Base-by-base conservation (phyloP, 768 basidiomycete species). In the Termitomyces sp. region DNA sequence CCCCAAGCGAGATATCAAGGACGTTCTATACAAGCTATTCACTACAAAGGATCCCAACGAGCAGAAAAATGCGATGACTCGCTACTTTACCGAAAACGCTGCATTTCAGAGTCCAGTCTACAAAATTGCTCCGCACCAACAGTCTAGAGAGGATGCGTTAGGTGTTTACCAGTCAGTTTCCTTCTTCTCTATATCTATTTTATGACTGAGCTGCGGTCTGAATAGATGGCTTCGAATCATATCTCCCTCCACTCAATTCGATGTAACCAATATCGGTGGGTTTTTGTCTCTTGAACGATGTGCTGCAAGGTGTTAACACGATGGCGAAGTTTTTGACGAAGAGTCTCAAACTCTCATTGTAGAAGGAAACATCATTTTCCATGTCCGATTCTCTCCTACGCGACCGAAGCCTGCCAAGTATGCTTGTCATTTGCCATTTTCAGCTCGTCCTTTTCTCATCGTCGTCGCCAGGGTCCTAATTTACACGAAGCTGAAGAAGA, bases 191-290 rank as follows among this genome's bases (percentile, higher is more conserved):
- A 20, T 3, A 43, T 20, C n/a, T 34, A 16, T 4, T 20, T 10
- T 13, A 20, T 18, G 5, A 53, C 14, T 24, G 34, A 40, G n/a
- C 18, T 34, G 40, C 40, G 32, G 36, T 8, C 56, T 37, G 2
- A 24, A 14, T 53, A 84, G 83, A 63, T 88, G 85, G 84, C 85
- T 86, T 67, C 82, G 86, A 50, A 73, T 88, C 34, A 68, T 86
- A 66, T 86, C 84, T 13, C 87, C 86, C 0, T 62, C 68, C 24
- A 74, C 81, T 24, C 68, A 77, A 9, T 62, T 81, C 36, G 59
- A 72, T 1, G 72, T 84, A 2, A 66, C 71, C 8, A 75, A 67
- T 54, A 73, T 83, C 56, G 74, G 83, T 82, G 55, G 71, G 80
- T 49, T 30, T 16, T 24, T 14, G 8, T n/a, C 26, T 13, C 13